Evolutionary conservation across 1,284 basidiomycete genomes (phyloP).

Genomic region (Somion occarium): DNA sequence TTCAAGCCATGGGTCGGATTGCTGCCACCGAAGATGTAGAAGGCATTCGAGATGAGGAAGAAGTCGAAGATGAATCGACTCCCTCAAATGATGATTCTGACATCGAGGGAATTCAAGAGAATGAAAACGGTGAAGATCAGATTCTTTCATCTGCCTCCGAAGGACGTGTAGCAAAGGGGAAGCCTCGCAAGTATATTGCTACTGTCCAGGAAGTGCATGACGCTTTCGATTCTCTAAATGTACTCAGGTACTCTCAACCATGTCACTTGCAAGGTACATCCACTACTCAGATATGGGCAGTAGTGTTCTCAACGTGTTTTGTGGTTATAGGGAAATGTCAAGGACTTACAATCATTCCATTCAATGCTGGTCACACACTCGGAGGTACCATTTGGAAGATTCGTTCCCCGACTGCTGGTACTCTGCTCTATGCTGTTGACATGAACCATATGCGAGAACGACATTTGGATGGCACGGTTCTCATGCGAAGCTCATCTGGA

Average conservation of each 20-base stretch:
- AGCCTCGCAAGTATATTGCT: slow-evolving; percentile 60
- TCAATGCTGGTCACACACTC: slow-evolving; percentile 93
- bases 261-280: slow-evolving; percentile 86
- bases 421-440: slow-evolving; percentile 92
- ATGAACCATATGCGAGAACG: slow-evolving; percentile 97
- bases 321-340: slow-evolving; percentile 71
- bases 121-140: not conserved
- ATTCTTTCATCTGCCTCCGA: not conserved
- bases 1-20: slow-evolving; percentile 94
- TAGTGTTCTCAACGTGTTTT: slow-evolving; percentile 5
- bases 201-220: slow-evolving; percentile 87
- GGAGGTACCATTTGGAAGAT: slow-evolving; percentile 99
- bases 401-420: slow-evolving; percentile 93
- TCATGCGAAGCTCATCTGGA: slow-evolving; percentile 57
- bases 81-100: not conserved
- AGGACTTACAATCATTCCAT: slow-evolving; percentile 92
- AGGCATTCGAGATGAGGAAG: slow-evolving; percentile 72
- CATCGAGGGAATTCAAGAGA: slow-evolving; percentile 8
- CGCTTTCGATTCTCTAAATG: slow-evolving; percentile 90
- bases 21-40: slow-evolving; percentile 84
- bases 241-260: slow-evolving; percentile 93
- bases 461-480: slow-evolving; percentile 92
- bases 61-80: slow-evolving; percentile 35
- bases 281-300: not conserved
- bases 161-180: not conserved